Evolutionary conservation across 1,284 basidiomycete genomes (phyloP).

Genomic region (Wolfiporia cocos): DNA sequence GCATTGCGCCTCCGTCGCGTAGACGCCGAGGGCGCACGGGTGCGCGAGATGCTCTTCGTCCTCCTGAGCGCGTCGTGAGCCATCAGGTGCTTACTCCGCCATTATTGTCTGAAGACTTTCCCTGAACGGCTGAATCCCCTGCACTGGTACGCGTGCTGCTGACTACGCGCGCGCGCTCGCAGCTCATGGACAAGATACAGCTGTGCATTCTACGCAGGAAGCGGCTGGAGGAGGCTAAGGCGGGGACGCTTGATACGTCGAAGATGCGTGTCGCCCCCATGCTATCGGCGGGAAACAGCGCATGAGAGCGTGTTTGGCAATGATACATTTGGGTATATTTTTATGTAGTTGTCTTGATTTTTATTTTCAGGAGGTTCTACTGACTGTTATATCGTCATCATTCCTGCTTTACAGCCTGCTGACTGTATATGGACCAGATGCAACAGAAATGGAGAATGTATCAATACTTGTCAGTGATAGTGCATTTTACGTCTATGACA

Average conservation of each 20-base stretch:
- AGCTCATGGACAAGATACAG: slow-evolving; percentile 26
- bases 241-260: slow-evolving; percentile 19
- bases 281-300: too few species aligned
- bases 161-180: background rate
- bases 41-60: slow-evolving; percentile 55
- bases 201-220: slow-evolving; percentile 22
- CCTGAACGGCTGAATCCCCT: background rate
- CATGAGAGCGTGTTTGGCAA: too few species aligned
- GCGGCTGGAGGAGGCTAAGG: slow-evolving; percentile 18
- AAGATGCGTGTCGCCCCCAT: slow-evolving; percentile 15
- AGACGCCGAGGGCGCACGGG: too few species aligned
- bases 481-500: background rate
- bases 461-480: slow-evolving; percentile 5
- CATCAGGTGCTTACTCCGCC: slow-evolving; percentile 43
- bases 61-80: slow-evolving; percentile 54
- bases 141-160: background rate
- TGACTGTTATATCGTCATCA: too few species aligned
- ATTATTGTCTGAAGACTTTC: background rate
- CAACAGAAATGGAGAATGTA: too few species aligned
- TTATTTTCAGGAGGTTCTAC: too few species aligned
- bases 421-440: too few species aligned
- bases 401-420: too few species aligned
- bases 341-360: too few species aligned
- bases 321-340: too few species aligned
- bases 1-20: background rate